A percentile compares a stretch with the other conserved stretches of the same genome.
Conservation (phyloP, 192 early-diverging fungal genomes). For the Podila minutissima region DNA sequence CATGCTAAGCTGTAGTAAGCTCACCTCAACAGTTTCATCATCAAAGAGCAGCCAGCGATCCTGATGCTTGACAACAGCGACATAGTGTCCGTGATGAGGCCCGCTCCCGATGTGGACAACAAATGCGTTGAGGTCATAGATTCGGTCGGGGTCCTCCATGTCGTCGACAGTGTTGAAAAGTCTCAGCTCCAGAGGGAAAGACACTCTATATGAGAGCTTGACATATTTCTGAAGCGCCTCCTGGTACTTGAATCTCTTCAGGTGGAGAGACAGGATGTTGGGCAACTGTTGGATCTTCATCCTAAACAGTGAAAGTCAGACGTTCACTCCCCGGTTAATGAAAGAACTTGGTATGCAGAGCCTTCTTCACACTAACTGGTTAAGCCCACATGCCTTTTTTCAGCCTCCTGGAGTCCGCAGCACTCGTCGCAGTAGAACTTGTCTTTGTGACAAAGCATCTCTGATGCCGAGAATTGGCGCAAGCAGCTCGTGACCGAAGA, state of each 20-base stretch:
- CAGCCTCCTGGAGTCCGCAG: constrained; percentile 95
- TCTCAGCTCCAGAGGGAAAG: constrained; percentile 93
- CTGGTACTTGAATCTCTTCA: constrained; percentile 99
- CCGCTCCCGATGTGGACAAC: constrained; percentile 98
- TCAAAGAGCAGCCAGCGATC: constrained; percentile 95
- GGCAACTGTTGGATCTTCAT: constrained; percentile 97
- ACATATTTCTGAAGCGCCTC: constrained; percentile 90
- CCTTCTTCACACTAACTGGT: not conserved
- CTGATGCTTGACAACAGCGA: constrained; percentile 87
- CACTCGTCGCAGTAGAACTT: constrained; percentile 99
- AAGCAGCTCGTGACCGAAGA: constrained; percentile 94
- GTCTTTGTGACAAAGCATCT: constrained; percentile 95
- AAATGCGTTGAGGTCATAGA: constrained; percentile 90
- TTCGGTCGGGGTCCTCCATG: constrained; percentile 82
- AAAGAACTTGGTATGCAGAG: not conserved
- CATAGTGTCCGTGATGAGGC: constrained; percentile 97
- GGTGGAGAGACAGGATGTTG: constrained; percentile 93
- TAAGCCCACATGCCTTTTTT: constrained; percentile 69
- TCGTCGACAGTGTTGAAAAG: constrained; percentile 96
- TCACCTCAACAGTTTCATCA: constrained; percentile 93
- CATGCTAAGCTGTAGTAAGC: not conserved
- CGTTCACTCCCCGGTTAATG: not conserved
- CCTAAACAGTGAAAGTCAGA: constrained; percentile 48
- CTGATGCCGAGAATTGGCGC: constrained; percentile 95
- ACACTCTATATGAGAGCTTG: constrained; percentile 95